Conservation (phyloP, 2,329 filamentous ascomycete genomes). For the Xylariaceae sp. region DNA sequence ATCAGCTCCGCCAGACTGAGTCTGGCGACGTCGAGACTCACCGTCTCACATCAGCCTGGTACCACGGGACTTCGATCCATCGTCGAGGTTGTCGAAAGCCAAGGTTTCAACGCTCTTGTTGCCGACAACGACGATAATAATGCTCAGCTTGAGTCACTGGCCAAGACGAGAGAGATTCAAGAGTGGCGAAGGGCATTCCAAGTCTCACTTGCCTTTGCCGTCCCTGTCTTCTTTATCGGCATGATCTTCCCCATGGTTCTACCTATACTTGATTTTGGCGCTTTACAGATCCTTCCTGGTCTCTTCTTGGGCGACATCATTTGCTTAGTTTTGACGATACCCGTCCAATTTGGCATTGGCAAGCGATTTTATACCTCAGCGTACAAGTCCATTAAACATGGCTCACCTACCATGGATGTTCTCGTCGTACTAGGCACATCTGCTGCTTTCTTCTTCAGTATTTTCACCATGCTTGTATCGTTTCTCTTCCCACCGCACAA, state of each 20-base stretch:
- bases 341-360: constrained; percentile 94
- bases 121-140: constrained; percentile 94
- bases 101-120: constrained; percentile 83
- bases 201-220: constrained; percentile 72
- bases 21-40: constrained; percentile 68
- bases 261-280: constrained; percentile 72
- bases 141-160: constrained; percentile 89
- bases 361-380: constrained; percentile 90
- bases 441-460: constrained; percentile 92
- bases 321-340: constrained; percentile 79
- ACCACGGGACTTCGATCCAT: constrained; percentile 75
- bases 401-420: constrained; percentile 95
- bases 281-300: constrained; percentile 62
- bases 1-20: constrained; percentile 71
- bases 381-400: constrained; percentile 88
- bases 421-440: constrained; percentile 91
- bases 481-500: constrained; percentile 70
- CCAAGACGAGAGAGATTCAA: constrained; percentile 93
- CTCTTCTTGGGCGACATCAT: constrained; percentile 85
- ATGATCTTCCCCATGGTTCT: constrained; percentile 92
- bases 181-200: constrained; percentile 85
- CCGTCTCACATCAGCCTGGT: constrained; percentile 67
- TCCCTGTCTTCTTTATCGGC: constrained; percentile 87
- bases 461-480: constrained; percentile 81
- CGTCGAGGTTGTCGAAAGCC: constrained; percentile 76